These are phyloP conservation scores for Penicillium sp. DNA, from an alignment of 2,329 filamentous ascomycete genomes.

Conservation along the genomic window DNA sequence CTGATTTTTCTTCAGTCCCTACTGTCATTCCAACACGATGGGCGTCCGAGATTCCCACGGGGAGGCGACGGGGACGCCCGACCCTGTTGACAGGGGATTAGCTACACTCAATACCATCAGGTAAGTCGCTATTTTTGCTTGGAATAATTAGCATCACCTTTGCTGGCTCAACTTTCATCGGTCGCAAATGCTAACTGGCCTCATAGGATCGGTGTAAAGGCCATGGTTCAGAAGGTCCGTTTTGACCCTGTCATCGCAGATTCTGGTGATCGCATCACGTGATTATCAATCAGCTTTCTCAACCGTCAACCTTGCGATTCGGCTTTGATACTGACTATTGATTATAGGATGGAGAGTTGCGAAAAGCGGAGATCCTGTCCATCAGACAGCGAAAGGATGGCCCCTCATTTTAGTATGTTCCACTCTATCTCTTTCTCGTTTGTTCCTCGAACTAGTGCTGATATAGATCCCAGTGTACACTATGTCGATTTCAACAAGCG, in stretches of 20 bases:
- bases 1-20: not conserved
- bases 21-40: conserved; percentile 42
- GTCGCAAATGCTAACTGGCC: conserved; percentile 35
- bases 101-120: conserved; percentile 81
- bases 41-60: conserved; percentile 55
- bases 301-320: too few relatives aligned
- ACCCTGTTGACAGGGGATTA: conserved; percentile 70
- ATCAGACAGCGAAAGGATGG: conserved; percentile 87
- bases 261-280: conserved; percentile 32
- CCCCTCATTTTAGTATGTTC: conserved; percentile 71
- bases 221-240: conserved; percentile 67
- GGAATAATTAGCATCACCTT: conserved; percentile 7
- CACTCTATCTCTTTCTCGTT: too few relatives aligned
- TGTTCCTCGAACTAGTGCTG: conserved; percentile 8
- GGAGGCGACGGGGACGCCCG: conserved; percentile 56
- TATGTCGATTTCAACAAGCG: conserved; percentile 98
- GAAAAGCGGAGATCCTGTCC: conserved; percentile 94
- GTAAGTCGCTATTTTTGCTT: conserved; percentile 50
- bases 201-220: conserved; percentile 64
- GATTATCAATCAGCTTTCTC: conserved; percentile 15
- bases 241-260: conserved; percentile 13
- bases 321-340: conserved; percentile 11
- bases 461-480: conserved; percentile 62
- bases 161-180: conserved; percentile 28
- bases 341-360: conserved; percentile 69